phyloP scores from a whole-genome alignment of 768 basidiomycete genomes.

The Boletus sp. region DNA sequence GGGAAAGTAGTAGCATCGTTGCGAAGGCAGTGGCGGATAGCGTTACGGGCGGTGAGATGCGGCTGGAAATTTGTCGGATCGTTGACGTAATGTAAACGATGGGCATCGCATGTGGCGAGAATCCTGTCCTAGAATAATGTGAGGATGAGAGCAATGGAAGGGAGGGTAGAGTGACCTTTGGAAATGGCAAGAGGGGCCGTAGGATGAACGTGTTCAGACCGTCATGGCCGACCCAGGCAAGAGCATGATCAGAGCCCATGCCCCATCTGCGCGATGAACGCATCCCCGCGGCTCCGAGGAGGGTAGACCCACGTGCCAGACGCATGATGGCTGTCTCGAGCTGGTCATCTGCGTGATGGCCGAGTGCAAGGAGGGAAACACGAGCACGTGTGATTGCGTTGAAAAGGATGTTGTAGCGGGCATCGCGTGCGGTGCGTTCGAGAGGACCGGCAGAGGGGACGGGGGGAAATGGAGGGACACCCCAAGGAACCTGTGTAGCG shows the following conservation, averaged over 20 bases:
- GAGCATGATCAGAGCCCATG: constrained; percentile 53
- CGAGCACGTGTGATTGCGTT: constrained; percentile 40
- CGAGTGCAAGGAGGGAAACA: constrained; percentile 54
- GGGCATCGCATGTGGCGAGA: constrained; percentile 70
- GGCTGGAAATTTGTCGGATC: constrained; percentile 79
- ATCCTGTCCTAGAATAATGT: constrained; percentile 60
- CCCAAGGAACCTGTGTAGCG: constrained; percentile 57
- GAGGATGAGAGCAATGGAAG: background rate
- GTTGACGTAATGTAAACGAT: constrained; percentile 57
- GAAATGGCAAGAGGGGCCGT: constrained; percentile 64
- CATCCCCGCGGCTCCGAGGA: constrained; percentile 67
- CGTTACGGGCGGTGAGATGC: constrained; percentile 67
- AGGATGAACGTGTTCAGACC: constrained; percentile 72
- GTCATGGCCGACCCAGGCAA: constrained; percentile 45
- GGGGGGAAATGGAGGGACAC: constrained; percentile 46
- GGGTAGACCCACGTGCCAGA: constrained; percentile 53
- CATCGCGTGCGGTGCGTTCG: constrained; percentile 57
- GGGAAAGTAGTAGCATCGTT: constrained; percentile 15
- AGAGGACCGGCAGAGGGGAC: constrained; percentile 43
- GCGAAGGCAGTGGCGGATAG: constrained; percentile 52
- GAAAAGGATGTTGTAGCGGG: constrained; percentile 55
- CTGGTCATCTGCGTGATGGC: constrained; percentile 82
- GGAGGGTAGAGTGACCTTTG: constrained; percentile 50
- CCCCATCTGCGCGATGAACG: constrained; percentile 67
- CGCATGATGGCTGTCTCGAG: constrained; percentile 80